phyloP scores from a whole-genome alignment of 2,329 filamentous ascomycete species.

The Cytospora mali region DNA sequence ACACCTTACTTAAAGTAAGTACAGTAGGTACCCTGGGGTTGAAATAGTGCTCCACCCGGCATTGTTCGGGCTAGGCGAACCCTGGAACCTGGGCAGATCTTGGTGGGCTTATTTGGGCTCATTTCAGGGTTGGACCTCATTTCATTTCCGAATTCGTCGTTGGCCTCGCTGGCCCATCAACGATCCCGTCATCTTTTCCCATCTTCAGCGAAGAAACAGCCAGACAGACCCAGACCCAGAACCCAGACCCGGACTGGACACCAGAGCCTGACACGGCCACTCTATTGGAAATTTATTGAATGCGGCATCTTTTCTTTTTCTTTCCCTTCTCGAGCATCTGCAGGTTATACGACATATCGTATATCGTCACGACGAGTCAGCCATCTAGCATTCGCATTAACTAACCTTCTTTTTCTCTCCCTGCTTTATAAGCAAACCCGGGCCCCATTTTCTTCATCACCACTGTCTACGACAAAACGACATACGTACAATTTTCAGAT shows the following conservation, averaged over 20 bases:
- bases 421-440: background rate
- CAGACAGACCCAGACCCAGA: background rate
- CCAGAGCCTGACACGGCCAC: no score
- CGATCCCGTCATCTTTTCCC: background rate
- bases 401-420: background rate
- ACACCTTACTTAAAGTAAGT: no score
- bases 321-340: background rate
- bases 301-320: no score
- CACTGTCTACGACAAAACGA: no score
- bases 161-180: background rate
- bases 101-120: background rate
- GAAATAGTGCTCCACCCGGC: background rate
- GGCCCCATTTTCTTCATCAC: background rate
- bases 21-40: background rate
- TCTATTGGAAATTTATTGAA: background rate
- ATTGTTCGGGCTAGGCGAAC: background rate
- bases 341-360: background rate
- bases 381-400: no score
- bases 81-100: constrained; percentile 1
- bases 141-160: background rate
- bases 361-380: background rate
- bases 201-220: no score
- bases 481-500: background rate
- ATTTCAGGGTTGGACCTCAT: background rate
- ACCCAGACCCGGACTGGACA: background rate